Percentiles rank a stretch among this genome's conserved stretches.
phyloP scores from a whole-genome alignment of 306 rosid genomes.

The Begonia masoniana region DNA sequence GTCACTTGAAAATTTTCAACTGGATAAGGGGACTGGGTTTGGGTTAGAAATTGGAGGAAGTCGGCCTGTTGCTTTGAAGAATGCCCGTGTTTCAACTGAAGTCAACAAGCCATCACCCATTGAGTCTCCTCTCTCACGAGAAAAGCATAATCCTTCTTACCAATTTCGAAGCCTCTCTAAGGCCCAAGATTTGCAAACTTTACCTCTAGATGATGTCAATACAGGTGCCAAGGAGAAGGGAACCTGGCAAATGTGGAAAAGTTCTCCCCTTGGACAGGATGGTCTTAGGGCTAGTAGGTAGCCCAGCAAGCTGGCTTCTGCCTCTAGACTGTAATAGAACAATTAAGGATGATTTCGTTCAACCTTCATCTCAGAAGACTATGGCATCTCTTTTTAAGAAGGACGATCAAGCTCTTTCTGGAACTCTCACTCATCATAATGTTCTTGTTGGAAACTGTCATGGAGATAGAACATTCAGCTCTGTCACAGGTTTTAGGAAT shows the following conservation, averaged over 20 bases:
- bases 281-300: constrained; percentile 79
- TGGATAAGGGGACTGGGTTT: constrained; percentile 58
- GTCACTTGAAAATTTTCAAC: constrained; percentile 85
- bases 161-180: constrained; percentile 30
- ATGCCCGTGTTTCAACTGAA: constrained; percentile 45
- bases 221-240: constrained; percentile 38
- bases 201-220: constrained; percentile 36
- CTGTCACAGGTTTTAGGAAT: constrained; percentile 42
- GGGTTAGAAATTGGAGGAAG: constrained; percentile 36
- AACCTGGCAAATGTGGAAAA: constrained; percentile 97
- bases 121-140: constrained; percentile 86
- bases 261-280: constrained; percentile 84
- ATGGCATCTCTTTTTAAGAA: constrained; percentile 65
- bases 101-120: constrained; percentile 80
- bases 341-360: constrained; percentile 57
- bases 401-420: constrained; percentile 52
- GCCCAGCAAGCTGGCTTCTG: constrained; percentile 73
- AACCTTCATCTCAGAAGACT: constrained; percentile 63
- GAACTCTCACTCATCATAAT: constrained; percentile 49
- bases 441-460: constrained; percentile 64
- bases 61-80: constrained; percentile 44
- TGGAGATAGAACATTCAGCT: constrained; percentile 50
- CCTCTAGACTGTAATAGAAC: constrained; percentile 44
- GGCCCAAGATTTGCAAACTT: constrained; percentile 36
- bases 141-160: constrained; percentile 52